Conservation (phyloP, 1,284 basidiomycete species). For the Caloboletus inedulis region DNA sequence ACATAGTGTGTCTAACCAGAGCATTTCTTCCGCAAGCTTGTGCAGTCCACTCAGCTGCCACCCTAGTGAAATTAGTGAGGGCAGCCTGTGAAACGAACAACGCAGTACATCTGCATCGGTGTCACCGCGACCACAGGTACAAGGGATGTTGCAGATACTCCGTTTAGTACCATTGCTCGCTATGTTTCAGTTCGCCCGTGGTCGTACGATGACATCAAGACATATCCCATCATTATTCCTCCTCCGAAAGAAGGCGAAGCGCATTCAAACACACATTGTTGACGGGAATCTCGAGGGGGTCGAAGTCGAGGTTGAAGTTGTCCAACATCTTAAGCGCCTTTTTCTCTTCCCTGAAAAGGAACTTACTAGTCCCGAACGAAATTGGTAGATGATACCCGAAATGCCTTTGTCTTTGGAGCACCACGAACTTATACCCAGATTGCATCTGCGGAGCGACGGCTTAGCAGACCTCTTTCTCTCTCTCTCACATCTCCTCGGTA, state of each 20-base stretch:
- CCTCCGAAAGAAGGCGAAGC: conserved; percentile 51
- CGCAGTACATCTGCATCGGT: conserved; percentile 13
- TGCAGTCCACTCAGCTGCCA: conserved; percentile 31
- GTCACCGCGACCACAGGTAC: conserved; percentile 28
- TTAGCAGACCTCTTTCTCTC: conserved; percentile 24
- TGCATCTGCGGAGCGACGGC: conserved; percentile 28
- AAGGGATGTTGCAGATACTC: conserved; percentile 30
- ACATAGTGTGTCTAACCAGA: conserved; percentile 40
- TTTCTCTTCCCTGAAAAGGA: conserved; percentile 47
- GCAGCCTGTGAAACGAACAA: conserved; percentile 30
- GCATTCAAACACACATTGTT: conserved; percentile 43
- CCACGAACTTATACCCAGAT: conserved; percentile 29
- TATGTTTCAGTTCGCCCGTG: conserved; percentile 49
- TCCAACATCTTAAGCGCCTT: conserved; percentile 43
- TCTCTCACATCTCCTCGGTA: conserved; percentile 23
- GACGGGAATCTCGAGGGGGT: conserved; percentile 52
- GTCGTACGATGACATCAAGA: conserved; percentile 67
- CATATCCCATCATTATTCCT: conserved; percentile 61
- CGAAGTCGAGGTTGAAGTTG: conserved; percentile 51
- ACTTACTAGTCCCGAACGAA: conserved; percentile 26
- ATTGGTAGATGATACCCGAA: conserved; percentile 24
- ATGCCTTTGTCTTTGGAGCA: conserved; percentile 14
- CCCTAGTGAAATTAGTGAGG: conserved; percentile 34
- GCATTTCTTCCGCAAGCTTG: conserved; percentile 36
- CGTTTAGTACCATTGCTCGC: neutral